Evolutionary conservation across 2,329 filamentous ascomycete species (phyloP), one percentile per base, ranked within the genome.

Genomic region (Botrytis cinerea): DNA sequence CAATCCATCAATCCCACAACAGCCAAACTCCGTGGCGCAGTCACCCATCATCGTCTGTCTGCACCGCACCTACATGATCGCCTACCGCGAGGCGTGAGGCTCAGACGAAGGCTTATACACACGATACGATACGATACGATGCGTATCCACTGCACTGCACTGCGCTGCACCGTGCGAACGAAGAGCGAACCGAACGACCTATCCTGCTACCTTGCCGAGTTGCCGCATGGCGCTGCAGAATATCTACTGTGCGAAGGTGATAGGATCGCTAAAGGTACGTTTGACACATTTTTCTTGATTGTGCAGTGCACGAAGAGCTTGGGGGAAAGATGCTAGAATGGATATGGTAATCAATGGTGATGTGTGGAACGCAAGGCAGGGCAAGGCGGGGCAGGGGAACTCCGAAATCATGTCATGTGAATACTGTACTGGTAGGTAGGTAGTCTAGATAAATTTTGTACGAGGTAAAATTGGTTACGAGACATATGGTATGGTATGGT

Each of bases 261-360:
- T 72, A 72, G 70, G 70, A 46, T 72, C 70, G 70, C 70, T 72
- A 59, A 68, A 35, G 14, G 45, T 35, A 6, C 12, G 12, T 25
- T 51, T 35, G 25, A 40, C 54, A 28, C 46, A 40, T 35, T 35
- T 14, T n/a, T 54, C 48, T 54, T n/a, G 48, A 7, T 10, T 14
- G 25, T 54, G 48, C 48, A 54, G n/a, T 70, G 51, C 25, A 32
- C 28, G n/a, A 54, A 28, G 38, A 38, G 7, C 38, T 38, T 38
- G 38, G 8, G 8, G 8, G 7, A 38, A 38, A n/a, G 25, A n/a
- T 51, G 43, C 63, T 43, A 54, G 67, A 60, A 70, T n/a, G n/a
- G 9, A 48, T 28, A 48, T 22, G 45, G 57, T 16, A 5, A 45
- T 5, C 43, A 46, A 46, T 46, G 22, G 64, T 67, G 64, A 67